phyloP scores from a whole-genome alignment of 768 basidiomycete genomes.

The Tricholoma terreum region DNA sequence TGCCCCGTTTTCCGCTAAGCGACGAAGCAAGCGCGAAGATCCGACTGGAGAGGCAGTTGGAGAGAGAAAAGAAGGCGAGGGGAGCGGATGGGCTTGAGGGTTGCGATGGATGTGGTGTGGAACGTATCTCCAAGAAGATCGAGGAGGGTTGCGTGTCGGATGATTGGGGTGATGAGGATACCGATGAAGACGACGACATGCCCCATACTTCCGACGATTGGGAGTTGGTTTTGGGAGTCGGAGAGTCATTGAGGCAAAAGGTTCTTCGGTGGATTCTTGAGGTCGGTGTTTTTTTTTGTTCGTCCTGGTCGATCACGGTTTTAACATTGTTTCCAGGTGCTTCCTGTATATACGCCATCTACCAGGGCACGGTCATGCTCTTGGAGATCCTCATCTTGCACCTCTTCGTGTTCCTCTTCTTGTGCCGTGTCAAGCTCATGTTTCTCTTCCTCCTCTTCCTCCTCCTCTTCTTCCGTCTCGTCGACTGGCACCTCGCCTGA shows the following conservation, averaged over 20 bases:
- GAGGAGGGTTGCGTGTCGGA: background rate
- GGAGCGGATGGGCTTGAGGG: constrained; percentile 34
- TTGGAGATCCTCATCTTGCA: background rate
- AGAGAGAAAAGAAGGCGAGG: constrained; percentile 38
- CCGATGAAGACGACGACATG: background rate
- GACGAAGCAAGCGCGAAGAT: constrained; percentile 42
- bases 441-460: constrained; percentile 6
- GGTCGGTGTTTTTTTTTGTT: constrained; percentile 13
- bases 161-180: background rate
- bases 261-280: constrained; percentile 46
- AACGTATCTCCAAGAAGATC: background rate
- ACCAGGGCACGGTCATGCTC: background rate
- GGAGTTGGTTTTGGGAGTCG: constrained; percentile 29
- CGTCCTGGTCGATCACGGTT: background rate
- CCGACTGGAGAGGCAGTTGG: constrained; percentile 38
- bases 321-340: background rate
- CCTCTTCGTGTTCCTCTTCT: background rate
- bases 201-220: constrained; percentile 9
- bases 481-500: constrained; percentile 10
- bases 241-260: constrained; percentile 29
- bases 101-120: background rate
- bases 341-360: background rate
- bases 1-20: constrained; percentile 30
- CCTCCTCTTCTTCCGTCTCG: constrained; percentile 7
- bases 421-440: background rate